Base-by-base conservation (phyloP, 768 basidiomycete species). In the Lyophyllum decastes region DNA sequence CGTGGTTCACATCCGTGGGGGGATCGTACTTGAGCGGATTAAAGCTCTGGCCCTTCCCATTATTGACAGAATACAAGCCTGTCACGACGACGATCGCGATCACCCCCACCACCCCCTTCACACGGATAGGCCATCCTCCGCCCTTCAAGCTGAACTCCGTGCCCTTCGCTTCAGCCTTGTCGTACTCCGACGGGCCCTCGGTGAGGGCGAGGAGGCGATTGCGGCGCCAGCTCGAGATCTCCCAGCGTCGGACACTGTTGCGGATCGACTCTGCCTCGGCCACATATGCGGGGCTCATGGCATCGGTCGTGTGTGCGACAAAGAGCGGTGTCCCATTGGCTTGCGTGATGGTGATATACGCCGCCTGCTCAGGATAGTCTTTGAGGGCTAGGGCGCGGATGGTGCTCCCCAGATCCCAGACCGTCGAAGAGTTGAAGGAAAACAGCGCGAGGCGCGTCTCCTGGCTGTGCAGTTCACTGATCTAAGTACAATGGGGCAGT, bases 21-120 rank as follows among this genome's bases (percentile, higher is more conserved):
- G 51, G 60, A 30, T 57, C 60, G 22, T 61, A 61, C 25, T 61
- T 61, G 34, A 61, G 60, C 25, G 60, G 60, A 38, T 61, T 61
- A 17, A 49, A 61, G 17, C 54, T 49, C 25, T 46, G 43, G 12
- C 49, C 53, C 46, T 48, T 48, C 17, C 47, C 47, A 30, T 45
- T 30, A 40, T 49, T 49, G 7, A 38, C 38, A 16, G 51, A 27
- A 46, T 48, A 61, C 24, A 61, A 34, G n/a, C 60, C 60, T 6
- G 52, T 48, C 33, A 61, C 51, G 1, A 57, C 60, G 2, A 50
- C 27, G 8, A 58, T 33, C 16, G 52, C 56, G 3, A 61, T 55
- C 6, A 57, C 33, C 6, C 55, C 52, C 5, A 57, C 22, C 9
- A 61, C 60, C 24, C 56, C 52, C 43, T 57, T 61, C 12, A 57